A percentile compares a stretch with the other conserved stretches of the same genome.
Evolutionary conservation across 805 yeast species (phyloP).

Genomic region (Teunomyces atbi): DNA sequence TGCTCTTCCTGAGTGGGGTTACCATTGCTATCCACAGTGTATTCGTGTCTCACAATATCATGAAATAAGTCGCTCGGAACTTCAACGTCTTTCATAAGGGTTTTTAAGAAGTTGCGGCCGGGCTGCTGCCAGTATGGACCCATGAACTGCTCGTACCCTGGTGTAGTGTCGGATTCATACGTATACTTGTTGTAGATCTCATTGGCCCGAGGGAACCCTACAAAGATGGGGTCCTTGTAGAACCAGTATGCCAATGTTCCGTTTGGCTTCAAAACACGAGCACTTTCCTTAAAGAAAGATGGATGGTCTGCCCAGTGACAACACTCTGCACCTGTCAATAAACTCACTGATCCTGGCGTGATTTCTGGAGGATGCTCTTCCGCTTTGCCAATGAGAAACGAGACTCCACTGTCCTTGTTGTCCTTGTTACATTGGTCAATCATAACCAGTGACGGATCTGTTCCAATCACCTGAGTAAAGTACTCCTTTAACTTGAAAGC

Average conservation of each 20-base stretch:
- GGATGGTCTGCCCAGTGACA: constrained; percentile 79
- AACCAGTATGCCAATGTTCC: constrained; percentile 73
- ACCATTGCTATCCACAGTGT: constrained; percentile 8
- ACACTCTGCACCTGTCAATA: constrained; percentile 79
- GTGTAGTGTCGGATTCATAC: constrained; percentile 30
- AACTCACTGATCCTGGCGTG: constrained; percentile 43
- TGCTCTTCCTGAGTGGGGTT: constrained; percentile 18
- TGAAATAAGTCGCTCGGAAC: constrained; percentile 25
- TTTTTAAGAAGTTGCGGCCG: constrained; percentile 43
- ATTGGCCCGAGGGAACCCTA: constrained; percentile 53
- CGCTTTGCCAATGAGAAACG: constrained; percentile 24
- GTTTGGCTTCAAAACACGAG: constrained; percentile 49
- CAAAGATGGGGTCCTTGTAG: constrained; percentile 69
- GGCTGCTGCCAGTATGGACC: constrained; percentile 48
- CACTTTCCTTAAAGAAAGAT: constrained; percentile 49
- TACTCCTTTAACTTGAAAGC: constrained; percentile 48
- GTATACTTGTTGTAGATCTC: constrained; percentile 50
- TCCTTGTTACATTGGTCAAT: constrained; percentile 29
- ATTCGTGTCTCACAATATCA: constrained; percentile 25
- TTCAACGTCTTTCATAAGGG: constrained; percentile 38
- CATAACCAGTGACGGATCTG: constrained; percentile 63
- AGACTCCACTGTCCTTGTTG: constrained; percentile 13
- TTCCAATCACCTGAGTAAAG: constrained; percentile 56
- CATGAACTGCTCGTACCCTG: constrained; percentile 40
- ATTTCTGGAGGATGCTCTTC: constrained; percentile 24